These are phyloP conservation scores for Lachnellula hyalina DNA, from an alignment of 2,329 filamentous ascomycete species.

Conservation along the genomic window DNA sequence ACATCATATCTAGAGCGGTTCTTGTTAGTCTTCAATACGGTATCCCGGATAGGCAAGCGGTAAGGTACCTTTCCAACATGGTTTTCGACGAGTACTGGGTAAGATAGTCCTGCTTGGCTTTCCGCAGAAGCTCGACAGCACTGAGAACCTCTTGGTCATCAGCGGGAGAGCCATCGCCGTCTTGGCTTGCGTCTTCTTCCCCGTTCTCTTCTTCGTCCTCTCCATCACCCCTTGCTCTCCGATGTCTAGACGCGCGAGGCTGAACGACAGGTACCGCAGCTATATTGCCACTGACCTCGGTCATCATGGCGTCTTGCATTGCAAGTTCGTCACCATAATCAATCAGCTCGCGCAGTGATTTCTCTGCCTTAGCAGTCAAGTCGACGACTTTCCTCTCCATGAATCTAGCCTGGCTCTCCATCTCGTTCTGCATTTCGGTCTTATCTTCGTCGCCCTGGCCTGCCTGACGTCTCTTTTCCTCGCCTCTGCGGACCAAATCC, in stretches of 20 bases:
- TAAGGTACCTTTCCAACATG: conserved; percentile 37
- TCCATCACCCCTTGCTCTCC: conserved; percentile 29
- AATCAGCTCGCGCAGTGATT: conserved; percentile 50
- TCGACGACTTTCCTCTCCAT: conserved; percentile 42
- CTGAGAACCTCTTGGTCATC: conserved; percentile 28
- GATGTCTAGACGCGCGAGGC: conserved; percentile 30
- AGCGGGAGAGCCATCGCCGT: conserved; percentile 23
- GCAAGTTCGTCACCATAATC: conserved; percentile 46
- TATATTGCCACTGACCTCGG: conserved; percentile 30
- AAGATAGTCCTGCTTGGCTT: conserved; percentile 31
- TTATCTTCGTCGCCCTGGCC: conserved; percentile 32
- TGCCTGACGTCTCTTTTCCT: conserved; percentile 27
- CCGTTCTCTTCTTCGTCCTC: conserved; percentile 36
- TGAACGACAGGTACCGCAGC: conserved; percentile 16
- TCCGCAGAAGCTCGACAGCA: conserved; percentile 33
- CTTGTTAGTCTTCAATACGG: neutral
- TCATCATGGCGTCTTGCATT: conserved; percentile 25
- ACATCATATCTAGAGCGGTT: conserved; percentile 46
- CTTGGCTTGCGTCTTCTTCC: conserved; percentile 34
- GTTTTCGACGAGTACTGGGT: conserved; percentile 34
- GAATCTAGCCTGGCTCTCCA: conserved; percentile 36
- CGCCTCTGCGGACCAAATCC: conserved; percentile 16
- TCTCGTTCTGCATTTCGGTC: conserved; percentile 29
- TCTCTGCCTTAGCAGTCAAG: conserved; percentile 51
- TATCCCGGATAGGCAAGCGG: neutral